A percentile compares a stretch with the other conserved stretches of the same genome.
Conservation (phyloP, 2,329 filamentous ascomycete genomes). For the Neospermospora avenae region DNA sequence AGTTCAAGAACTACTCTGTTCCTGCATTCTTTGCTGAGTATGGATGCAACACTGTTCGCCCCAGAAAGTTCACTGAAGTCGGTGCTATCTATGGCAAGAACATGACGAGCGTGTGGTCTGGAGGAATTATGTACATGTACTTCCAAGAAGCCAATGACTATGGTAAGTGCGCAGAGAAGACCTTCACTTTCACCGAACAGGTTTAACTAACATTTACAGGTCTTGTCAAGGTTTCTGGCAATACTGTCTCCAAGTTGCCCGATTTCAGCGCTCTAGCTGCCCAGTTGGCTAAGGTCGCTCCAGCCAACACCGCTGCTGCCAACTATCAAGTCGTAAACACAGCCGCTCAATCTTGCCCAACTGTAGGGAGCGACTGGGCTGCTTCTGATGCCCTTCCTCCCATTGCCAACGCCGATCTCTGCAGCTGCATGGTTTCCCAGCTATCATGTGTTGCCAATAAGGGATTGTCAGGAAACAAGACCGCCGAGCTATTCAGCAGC, state of each 20-base stretch:
- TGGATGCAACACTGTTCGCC: slow-evolving; percentile 74
- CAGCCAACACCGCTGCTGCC: slow-evolving; percentile 61
- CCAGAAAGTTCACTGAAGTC: slow-evolving; percentile 83
- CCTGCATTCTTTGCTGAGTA: slow-evolving; percentile 99
- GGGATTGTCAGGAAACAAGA: slow-evolving; percentile 54
- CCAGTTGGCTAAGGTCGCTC: slow-evolving; percentile 65
- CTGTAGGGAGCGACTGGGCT: slow-evolving; percentile 61
- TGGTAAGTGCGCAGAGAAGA: slow-evolving; percentile 46
- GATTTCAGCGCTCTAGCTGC: slow-evolving; percentile 73
- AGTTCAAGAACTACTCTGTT: slow-evolving; percentile 86
- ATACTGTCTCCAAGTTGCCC: slow-evolving; percentile 60
- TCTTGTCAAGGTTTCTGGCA: slow-evolving; percentile 61
- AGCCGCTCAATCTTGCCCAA: slow-evolving; percentile 67
- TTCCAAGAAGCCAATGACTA: slow-evolving; percentile 90
- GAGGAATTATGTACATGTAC: slow-evolving; percentile 99
- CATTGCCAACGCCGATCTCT: slow-evolving; percentile 73
- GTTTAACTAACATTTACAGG: slow-evolving; percentile 42
- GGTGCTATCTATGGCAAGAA: slow-evolving; percentile 71
- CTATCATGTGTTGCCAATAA: slow-evolving; percentile 67
- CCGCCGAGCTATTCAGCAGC: slow-evolving; percentile 67
- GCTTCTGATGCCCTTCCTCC: slow-evolving; percentile 73
- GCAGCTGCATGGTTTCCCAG: slow-evolving; percentile 78
- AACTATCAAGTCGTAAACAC: slow-evolving; percentile 74
- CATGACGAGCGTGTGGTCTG: slow-evolving; percentile 88
- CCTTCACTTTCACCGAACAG: neutral